These are phyloP conservation scores for Parathielavia appendiculata DNA, from an alignment of 495 filamentous ascomycete genomes.

Conservation along the genomic window DNA sequence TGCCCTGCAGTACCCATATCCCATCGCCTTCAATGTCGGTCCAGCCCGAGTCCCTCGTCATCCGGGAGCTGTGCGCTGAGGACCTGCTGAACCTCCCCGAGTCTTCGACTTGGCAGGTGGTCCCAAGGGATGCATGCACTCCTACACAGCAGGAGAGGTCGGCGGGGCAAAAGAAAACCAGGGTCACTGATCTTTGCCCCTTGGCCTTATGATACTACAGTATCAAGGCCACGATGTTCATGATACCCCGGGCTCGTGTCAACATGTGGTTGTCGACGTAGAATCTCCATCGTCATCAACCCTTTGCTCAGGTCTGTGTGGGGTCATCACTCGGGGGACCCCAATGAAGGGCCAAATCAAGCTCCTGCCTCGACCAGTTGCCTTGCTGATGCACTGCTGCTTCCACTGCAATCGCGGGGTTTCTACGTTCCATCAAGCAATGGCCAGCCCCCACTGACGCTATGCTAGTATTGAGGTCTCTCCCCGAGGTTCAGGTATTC, in stretches of 20 bases:
- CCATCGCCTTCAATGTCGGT: background rate
- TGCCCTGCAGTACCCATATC: background rate
- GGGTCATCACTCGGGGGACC: background rate
- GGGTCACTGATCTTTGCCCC: background rate
- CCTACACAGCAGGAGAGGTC: background rate
- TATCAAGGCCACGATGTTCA: background rate
- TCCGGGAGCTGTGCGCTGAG: background rate
- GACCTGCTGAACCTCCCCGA: background rate
- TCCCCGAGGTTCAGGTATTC: background rate
- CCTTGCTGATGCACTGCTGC: constrained; percentile 4
- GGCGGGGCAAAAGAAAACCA: background rate
- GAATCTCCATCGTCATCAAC: background rate
- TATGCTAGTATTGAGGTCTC: constrained; percentile 25
- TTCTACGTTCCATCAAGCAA: constrained; percentile 16
- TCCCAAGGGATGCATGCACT: constrained; percentile 1
- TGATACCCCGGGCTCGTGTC: background rate
- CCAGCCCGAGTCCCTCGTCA: background rate
- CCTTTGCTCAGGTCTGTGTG: background rate
- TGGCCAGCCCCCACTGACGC: constrained; percentile 23
- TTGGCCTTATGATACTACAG: background rate
- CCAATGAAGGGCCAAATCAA: background rate
- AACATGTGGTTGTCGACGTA: background rate
- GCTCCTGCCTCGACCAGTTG: constrained; percentile 6
- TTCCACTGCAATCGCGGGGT: constrained; percentile 17
- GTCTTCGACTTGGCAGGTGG: constrained; percentile 8